Evolutionary conservation across 768 basidiomycete species (phyloP).

Genomic region (Artomyces pyxidatus): DNA sequence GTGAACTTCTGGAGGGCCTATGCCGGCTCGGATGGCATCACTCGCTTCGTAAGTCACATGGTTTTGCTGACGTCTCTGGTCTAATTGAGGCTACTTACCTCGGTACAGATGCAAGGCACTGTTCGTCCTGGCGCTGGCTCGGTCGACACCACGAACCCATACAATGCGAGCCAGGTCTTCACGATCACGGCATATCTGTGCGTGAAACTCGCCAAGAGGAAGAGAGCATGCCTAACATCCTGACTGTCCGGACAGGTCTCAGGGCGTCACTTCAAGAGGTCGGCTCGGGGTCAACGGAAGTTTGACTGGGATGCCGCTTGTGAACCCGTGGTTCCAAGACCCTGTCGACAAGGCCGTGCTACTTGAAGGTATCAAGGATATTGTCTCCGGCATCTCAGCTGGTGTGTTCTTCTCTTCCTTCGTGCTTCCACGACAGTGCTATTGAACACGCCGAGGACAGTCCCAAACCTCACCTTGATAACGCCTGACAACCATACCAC

Average conservation of each 20-base stretch:
- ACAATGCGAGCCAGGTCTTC: conserved; percentile 47
- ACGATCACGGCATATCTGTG: conserved; percentile 58
- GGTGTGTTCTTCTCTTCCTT: conserved; percentile 26
- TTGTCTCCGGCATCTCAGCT: conserved; percentile 32
- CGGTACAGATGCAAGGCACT: conserved; percentile 49
- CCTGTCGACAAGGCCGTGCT: conserved; percentile 47
- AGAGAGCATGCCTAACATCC: not conserved
- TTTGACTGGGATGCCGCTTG: conserved; percentile 37
- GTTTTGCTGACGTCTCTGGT: no score
- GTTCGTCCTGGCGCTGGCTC: conserved; percentile 52
- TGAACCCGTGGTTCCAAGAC: conserved; percentile 52
- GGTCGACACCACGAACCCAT: conserved; percentile 39
- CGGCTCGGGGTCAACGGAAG: conserved; percentile 51
- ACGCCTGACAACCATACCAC: conserved; percentile 55
- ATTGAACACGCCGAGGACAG: no score
- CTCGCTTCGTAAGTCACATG: conserved; percentile 35
- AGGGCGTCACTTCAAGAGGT: conserved; percentile 52
- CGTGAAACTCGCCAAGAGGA: no score
- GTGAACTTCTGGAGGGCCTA: conserved; percentile 58
- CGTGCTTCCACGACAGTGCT: no score
- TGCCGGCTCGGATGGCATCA: conserved; percentile 34
- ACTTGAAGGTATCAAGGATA: conserved; percentile 41
- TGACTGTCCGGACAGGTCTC: conserved; percentile 29
- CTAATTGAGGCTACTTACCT: not conserved
- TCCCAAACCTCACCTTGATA: conserved; percentile 44